Conservation (phyloP, 2,329 filamentous ascomycete genomes). For the Sporothrix humicola region DNA sequence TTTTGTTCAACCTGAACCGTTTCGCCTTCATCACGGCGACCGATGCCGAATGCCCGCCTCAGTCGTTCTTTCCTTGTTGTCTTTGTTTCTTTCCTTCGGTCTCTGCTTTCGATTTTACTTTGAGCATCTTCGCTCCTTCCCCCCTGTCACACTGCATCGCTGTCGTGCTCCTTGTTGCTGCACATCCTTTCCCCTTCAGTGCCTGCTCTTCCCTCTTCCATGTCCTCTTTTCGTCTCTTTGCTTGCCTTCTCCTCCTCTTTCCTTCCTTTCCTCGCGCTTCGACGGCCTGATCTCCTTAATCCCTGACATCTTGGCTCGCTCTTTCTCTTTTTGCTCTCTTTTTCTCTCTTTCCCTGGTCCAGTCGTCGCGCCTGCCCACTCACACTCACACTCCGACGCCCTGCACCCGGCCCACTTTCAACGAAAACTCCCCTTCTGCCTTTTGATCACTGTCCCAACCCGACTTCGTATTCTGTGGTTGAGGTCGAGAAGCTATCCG, state of each 20-base stretch:
- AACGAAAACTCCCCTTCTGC: too few species aligned
- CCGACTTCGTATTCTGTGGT: conserved; percentile 9
- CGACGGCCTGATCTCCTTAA: background rate
- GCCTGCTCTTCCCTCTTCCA: background rate
- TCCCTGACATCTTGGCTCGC: conserved; percentile 9
- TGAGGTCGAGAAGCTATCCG: conserved; percentile 5
- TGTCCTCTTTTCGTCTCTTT: conserved; percentile 12
- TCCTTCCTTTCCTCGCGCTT: too few species aligned
- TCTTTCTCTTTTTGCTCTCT: too few species aligned
- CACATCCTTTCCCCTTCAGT: conserved; percentile 25
- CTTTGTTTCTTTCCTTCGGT: conserved; percentile 22
- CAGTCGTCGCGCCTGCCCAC: conserved; percentile 17
- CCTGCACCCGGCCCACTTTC: background rate
- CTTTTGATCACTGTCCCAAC: background rate
- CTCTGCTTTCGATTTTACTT: background rate
- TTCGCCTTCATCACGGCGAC: conserved; percentile 13
- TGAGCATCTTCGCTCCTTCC: too few species aligned
- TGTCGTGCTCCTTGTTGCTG: conserved; percentile 23
- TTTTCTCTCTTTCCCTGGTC: background rate
- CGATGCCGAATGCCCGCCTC: conserved; percentile 8
- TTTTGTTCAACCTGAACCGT: conserved; percentile 14
- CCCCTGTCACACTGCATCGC: conserved; percentile 24
- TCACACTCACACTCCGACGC: conserved; percentile 1
- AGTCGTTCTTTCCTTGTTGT: background rate
- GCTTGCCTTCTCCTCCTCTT: background rate